Evolutionary conservation across 768 basidiomycete species (phyloP), one percentile per base, ranked within the genome.

Genomic region (Auriscalpium vulgare): DNA sequence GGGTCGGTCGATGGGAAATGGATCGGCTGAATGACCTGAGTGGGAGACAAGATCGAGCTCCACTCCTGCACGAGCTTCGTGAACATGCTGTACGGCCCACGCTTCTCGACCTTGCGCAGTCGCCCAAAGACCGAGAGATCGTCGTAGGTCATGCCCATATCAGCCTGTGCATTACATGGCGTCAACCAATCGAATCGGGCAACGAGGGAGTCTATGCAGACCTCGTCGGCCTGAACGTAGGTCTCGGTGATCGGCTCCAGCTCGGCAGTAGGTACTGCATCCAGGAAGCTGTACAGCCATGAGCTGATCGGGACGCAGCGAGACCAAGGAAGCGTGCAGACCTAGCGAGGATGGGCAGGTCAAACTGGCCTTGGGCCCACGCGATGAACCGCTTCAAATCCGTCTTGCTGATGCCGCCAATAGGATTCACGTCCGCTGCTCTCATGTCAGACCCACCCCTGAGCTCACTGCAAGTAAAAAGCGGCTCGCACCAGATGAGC

Each of bases 91-190:
- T 95, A 98, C 2, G 97, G 95, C 3, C 97, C 97, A 68, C 92
- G 94, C 73, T 98, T 98, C 65, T 97, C 94, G 43, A 95, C 82
- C 72, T 99, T 98, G 52, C 97, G 83, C 23, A 99, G 78, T 34
- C 95, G 78, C 23, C 95, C 97, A 63, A 94, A 95, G 17, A 92
- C 82, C 10, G 92, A 95, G 17, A 99, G 77, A 63, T 98, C 97
- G 62, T 97, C 89, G 66, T 97, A 98, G 0, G 95, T 97, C 97
- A 98, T 98, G 9, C 95, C 95, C 95, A 98, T 98, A 65, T 98
- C 95, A 16, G 82, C 92, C 91, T 92, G 60, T 7, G 13, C 40
- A 43, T 29, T 29, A 29, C 29, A 29, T 29, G 29, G 4, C 29
- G 29, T 29, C 29, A 29, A 29, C 29, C 29, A 29, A 29, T 5